Evolutionary conservation across 805 yeast species (phyloP), one percentile per base, ranked within the genome.

Genomic region (Phaffomyces opuntiae): DNA sequence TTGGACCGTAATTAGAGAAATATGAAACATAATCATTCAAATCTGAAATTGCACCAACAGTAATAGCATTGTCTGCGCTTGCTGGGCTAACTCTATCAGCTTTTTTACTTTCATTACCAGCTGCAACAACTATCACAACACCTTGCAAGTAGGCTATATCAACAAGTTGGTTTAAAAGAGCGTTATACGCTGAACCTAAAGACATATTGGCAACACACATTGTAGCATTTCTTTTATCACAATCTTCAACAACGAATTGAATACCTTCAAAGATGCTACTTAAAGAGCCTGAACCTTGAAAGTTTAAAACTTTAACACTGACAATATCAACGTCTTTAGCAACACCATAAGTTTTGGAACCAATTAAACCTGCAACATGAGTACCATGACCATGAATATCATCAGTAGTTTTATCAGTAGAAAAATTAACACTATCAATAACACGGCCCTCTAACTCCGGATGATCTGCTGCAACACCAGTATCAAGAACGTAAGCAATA

Each of bases 361-460:
- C 96, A 45, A 87, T 75, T 12, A 87, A 68, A 4, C 96, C 96
- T 0, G 96, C 96, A 40, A 90, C 95, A 63, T 89, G 96, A 1
- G 96, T 87, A 0, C 96, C 97, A 63, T 89, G 97, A 0, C 96
- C 96, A 53, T 81, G 79, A 8, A 65, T 63, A 60, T 89, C 96
- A 12, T n/a, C 25, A 7, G 39, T 38, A 7, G 39, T 34, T n/a
- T 34, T 29, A 21, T 34, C 37, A 4, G 83, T 85, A 1, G 86
- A 79, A 47, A 78, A 75, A 54, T 82, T 85, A 4, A 68, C 73
- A 1, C 89, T 90, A 48, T 66, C 59, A 7, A 48, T 51, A 9
- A 83, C 87, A 47, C 91, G 67, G 1, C 80, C 83, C 54, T 74
- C 81, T 56, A 84, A 67, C 32, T 81, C 83, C 17, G 75, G 76